Evolutionary conservation across 2,329 filamentous ascomycete genomes (phyloP), one percentile per base, ranked within the genome.

Genomic region (Elsinoe arachidis): DNA sequence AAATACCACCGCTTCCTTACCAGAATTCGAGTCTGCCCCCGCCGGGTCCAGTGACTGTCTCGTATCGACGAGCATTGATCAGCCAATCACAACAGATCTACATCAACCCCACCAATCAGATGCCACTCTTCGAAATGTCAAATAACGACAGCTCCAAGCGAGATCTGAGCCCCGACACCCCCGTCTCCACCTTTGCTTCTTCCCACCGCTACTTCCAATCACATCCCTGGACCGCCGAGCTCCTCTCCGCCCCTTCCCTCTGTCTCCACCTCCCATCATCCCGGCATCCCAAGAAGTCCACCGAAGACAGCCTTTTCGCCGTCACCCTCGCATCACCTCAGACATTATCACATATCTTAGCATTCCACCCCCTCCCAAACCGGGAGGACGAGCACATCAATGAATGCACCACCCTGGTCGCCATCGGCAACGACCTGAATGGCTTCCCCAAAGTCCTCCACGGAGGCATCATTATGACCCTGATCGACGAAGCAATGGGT

Each of bases 401-500:
- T 21, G 69, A 74, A 62, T 64, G 75, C n/a, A 63, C 61, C 33
- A 69, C 68, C 1, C 64, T 78, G 6, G 62, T 75, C 52, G 68
- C 71, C n/a, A 26, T 85, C 1, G 81, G 79, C 1, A 63, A 71
- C 10, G 77, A 75, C 15, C 62, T 85, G 57, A 80, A 81, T 61
- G 82, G 82, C 1, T 78, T 78, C 62, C 69, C 77, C 1, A 67
- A 72, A 2, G 72, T 80, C 5, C 70, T 74, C 9, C 83, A 86
- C 65, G 82, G 83, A 17, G 83, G 82, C 1, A 75, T 85, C 30
- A 74, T 80, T 5, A 75, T 76, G 7, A 75, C 78, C 0, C 65
- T 85, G n/a, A 66, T 86, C 19, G 82, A 86, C 63, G 82, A 86
- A 64, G 68, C 72, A 5, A 77, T 80, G 65, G 80, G 81, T 1